Evolutionary conservation across 805 yeast genomes (phyloP), one percentile per base, ranked within the genome.

Genomic region (Teunomyces funiuensis): DNA sequence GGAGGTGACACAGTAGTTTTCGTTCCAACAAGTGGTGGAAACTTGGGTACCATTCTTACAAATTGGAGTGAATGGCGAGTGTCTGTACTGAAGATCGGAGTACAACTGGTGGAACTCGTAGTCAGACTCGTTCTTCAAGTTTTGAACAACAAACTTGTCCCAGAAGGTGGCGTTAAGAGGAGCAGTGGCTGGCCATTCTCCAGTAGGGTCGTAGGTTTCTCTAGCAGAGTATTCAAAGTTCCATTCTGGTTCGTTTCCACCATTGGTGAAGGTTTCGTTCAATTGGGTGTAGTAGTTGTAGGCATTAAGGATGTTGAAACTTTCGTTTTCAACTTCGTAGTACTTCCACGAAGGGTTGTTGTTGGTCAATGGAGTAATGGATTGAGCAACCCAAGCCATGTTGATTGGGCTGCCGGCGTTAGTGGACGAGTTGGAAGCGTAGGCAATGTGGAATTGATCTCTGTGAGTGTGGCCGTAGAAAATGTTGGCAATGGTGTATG

Each of bases 261-360:
- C 72, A 41, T 72, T 73, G 37, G 58, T 57, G 54, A 74, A 79
- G 10, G 85, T 79, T 34, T 73, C 77, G 54, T 82, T 80, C 49
- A 84, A 70, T 44, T 69, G 69, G n/a, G 83, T 71, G 58, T 73
- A 82, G 61, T 71, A 80, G 52, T 80, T 82, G 62, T 59, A 72
- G 2, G 82, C 68, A 53, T 83, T 79, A 72, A 80, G 69, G 44
- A 83, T 66, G 47, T 76, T 76, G 63, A 80, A 82, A 5, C 85
- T 74, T 47, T 73, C 60, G 16, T 74, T 62, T 55, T 83, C 88
- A 40, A 83, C 81, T 49, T 79, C 80, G 53, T 83, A 84, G 62
- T 81, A 82, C 57, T 85, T 74, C 85, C 87, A 83, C 15, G 81
- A 74, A 5, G 90, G 90, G 57, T 83, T 83, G 49, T 75, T 71